These are phyloP conservation scores for Pythium rhizo-oryzae DNA, from an alignment of 352 stramenopile species.

Conservation along the genomic window DNA sequence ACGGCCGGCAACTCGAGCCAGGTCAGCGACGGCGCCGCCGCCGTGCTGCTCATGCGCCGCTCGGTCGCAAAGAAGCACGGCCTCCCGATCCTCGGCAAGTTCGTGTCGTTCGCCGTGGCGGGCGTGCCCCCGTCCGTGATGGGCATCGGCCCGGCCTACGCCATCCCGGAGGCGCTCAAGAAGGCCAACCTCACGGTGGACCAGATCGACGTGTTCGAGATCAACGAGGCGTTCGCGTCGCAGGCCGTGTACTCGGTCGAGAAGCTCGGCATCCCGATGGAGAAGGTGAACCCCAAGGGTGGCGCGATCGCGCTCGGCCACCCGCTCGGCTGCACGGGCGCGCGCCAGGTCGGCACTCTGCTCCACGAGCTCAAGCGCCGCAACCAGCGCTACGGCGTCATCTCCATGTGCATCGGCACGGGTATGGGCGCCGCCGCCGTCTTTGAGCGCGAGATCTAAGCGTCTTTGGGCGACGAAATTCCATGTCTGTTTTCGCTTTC, in stretches of 20 bases:
- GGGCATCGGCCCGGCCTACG: slow-evolving; percentile 82
- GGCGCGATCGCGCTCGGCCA: slow-evolving; percentile 91
- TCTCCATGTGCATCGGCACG: slow-evolving; percentile 96
- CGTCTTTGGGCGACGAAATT: not conserved
- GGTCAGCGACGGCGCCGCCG: slow-evolving; percentile 89
- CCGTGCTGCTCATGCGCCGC: slow-evolving; percentile 87
- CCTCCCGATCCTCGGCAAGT: slow-evolving; percentile 80
- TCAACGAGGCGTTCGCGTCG: slow-evolving; percentile 93
- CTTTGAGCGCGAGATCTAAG: slow-evolving; percentile 78
- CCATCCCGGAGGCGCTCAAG: slow-evolving; percentile 77
- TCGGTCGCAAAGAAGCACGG: slow-evolving; percentile 79
- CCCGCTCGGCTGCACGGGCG: slow-evolving; percentile 89
- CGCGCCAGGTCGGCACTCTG: slow-evolving; percentile 91
- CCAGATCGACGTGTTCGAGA: slow-evolving; percentile 92
- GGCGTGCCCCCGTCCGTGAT: slow-evolving; percentile 88
- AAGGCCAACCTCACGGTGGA: slow-evolving; percentile 65
- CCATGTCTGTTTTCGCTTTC: slow-evolving; percentile 2
- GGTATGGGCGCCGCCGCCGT: slow-evolving; percentile 94
- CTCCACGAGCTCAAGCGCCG: slow-evolving; percentile 91
- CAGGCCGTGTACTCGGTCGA: slow-evolving; percentile 85
- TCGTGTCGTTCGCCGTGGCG: slow-evolving; percentile 83
- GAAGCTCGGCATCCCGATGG: slow-evolving; percentile 72
- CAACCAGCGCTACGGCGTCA: slow-evolving; percentile 85
- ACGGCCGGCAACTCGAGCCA: slow-evolving; percentile 88
- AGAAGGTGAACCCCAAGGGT: slow-evolving; percentile 91